Evolutionary conservation across 2,329 filamentous ascomycete species (phyloP).

Genomic region (Penicillium brevicompactum): DNA sequence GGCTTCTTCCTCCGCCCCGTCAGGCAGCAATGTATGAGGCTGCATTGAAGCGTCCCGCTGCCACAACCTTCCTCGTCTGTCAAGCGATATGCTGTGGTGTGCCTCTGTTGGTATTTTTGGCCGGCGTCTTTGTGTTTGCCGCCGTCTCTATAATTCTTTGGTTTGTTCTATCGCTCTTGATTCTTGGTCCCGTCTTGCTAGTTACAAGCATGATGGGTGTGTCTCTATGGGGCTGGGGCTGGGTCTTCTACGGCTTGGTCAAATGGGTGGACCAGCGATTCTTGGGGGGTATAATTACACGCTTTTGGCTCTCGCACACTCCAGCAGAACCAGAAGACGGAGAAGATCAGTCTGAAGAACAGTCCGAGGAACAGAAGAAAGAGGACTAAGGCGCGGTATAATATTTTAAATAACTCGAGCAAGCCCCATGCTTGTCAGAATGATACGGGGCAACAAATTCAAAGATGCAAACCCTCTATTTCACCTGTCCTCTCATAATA

Average conservation of each 20-base stretch:
- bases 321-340: constrained; percentile 1
- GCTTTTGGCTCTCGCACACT: constrained; percentile 23
- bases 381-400: not conserved
- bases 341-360: not conserved
- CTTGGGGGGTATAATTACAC: constrained; percentile 27
- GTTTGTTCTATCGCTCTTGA: constrained; percentile 32
- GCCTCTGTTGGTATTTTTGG: constrained; percentile 36
- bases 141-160: constrained; percentile 34
- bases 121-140: constrained; percentile 35
- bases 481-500: not conserved
- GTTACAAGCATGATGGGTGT: constrained; percentile 33
- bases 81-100: constrained; percentile 38
- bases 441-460: not conserved
- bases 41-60: constrained; percentile 31
- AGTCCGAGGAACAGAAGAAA: constrained; percentile 1
- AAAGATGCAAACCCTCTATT: not conserved
- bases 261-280: constrained; percentile 28
- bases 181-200: constrained; percentile 33
- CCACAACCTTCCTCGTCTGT: constrained; percentile 35
- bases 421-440: not conserved
- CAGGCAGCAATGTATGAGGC: constrained; percentile 33
- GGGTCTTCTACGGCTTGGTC: constrained; percentile 31
- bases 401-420: no score
- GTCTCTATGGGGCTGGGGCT: constrained; percentile 33
- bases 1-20: constrained; percentile 29